Evolutionary conservation across 257 asterid species (phyloP).

Genomic region (Nicotiana undulata): DNA sequence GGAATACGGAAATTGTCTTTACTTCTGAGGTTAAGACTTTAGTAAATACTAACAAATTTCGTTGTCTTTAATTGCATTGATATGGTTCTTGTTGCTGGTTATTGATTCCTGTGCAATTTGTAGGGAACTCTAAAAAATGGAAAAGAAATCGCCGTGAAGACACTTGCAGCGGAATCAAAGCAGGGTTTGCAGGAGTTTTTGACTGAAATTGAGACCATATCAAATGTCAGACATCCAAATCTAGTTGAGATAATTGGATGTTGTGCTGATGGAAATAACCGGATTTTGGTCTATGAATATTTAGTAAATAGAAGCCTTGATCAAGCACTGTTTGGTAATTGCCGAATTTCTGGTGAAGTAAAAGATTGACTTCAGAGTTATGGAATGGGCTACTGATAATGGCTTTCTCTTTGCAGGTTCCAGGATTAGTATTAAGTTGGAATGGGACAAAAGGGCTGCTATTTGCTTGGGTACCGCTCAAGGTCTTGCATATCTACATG

Average conservation of each 20-base stretch:
- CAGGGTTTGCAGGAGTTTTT: slow-evolving; percentile 81
- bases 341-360: neutral
- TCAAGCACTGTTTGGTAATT: slow-evolving; percentile 60
- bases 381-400: slow-evolving; percentile 9
- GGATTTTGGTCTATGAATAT: slow-evolving; percentile 76
- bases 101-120: slow-evolving; percentile 26
- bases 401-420: slow-evolving; percentile 35
- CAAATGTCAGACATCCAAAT: slow-evolving; percentile 81
- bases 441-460: slow-evolving; percentile 63
- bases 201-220: slow-evolving; percentile 76
- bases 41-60: neutral
- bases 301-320: slow-evolving; percentile 78
- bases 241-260: slow-evolving; percentile 80
- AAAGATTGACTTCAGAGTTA: neutral
- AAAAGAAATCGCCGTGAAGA: slow-evolving; percentile 63
- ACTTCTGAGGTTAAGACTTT: neutral
- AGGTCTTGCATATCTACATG: slow-evolving; percentile 87
- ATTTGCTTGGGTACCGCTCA: slow-evolving; percentile 75
- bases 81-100: neutral
- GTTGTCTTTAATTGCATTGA: neutral
- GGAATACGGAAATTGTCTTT: neutral
- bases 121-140: slow-evolving; percentile 69
- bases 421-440: slow-evolving; percentile 37
- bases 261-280: slow-evolving; percentile 60
- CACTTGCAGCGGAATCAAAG: slow-evolving; percentile 67